Base-by-base conservation (phyloP, 257 asterid genomes). In the Buddleja alternifolia region DNA sequence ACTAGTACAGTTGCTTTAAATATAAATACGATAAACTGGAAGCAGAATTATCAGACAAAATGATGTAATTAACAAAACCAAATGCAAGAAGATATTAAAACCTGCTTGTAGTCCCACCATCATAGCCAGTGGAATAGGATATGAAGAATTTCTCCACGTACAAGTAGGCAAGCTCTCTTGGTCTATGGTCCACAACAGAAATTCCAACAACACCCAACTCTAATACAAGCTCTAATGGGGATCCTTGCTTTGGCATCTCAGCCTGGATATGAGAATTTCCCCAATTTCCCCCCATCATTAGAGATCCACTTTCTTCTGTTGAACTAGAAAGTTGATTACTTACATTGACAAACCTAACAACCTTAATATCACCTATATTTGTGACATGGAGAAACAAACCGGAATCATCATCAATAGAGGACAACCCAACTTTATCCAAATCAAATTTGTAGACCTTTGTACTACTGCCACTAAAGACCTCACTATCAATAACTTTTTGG, bases 21-120 rank as follows among this genome's bases (percentile, higher is more conserved):
- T 41, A 16, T 37, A 63, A 54, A 54, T 52, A 48, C 42, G 17
- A 57, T 54, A 61, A 56, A n/a, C 67, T 21, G 16, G 42, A 56
- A 20, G 37, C 11, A 60, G 42, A 53, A 14, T 9, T 41, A 61
- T 52, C 48, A 58, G 53, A 61, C 14, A 39, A 40, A 46, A 64
- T 6, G 32, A 60, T 63, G 53, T 23, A 62, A n/a, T 57, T 51
- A 60, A 66, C 48, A 45, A 37, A 70, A 63, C 14, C 34, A 54
- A 62, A 65, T 40, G 36, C 20, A 67, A 66, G 58, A 67, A 73
- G 64, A 76, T 41, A 73, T 62, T 51, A 15, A 34, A 62, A 88
- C 97, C 97, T 93, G 96, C 93, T 93, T 53, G 99, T 93, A 50
- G 88, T 83, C 56, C 99, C 97, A 71, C 93, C 93, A 82, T 86